Evolutionary conservation across 306 rosid species (phyloP), one percentile per base, ranked within the genome.

Genomic region (Sechiopsis laciniata): DNA sequence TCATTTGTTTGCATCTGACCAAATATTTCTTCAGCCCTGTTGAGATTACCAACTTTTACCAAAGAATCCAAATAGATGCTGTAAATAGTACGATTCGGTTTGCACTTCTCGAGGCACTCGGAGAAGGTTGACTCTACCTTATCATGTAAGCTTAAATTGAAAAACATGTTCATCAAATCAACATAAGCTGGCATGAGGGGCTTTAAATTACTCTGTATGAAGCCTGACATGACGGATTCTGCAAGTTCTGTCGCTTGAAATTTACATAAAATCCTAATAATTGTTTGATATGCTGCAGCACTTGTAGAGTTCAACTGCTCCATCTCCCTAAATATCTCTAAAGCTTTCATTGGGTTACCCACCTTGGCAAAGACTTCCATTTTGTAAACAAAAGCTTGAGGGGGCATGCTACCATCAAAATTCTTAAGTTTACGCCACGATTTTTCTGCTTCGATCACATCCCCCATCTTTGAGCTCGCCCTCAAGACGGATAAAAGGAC

Each of bases 301-400:
- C 78, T 87, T 71, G 80, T 51, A 9, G 78, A 68, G 59, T 85
- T 80, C 71, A 83, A 80, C 70, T 80, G 80, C 76, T 70, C 87
- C 94, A 93, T 87, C 84, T 87, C 93, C 76, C 88, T 81, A 85
- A 90, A 90, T 76, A 87, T 78, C 75, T 79, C 88, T 74, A 86
- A 66, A 55, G 97, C 86, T 66, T 80, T 90, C 87, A 72, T 78
- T 11, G 84, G 98, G 82, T 82, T 73, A 40, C 92, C 90, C 74
- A 74, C 82, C 89, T 83, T 93, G 24, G 88, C 85, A 80, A 84
- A 87, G 74, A 80, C 89, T 83, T 93, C 98, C 97, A 93, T 93
- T 80, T 74, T 87, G 79, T 93, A 88, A 78, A 90, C 89, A 86
- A 81, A 85, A 40, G 92, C 94, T 62, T 80, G 90, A 57, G 88